A percentile compares a stretch with the other conserved stretches of the same genome.
These are phyloP conservation scores for Periconia sp. DNA, from an alignment of 2,329 filamentous ascomycete genomes.

Conservation along the genomic window DNA sequence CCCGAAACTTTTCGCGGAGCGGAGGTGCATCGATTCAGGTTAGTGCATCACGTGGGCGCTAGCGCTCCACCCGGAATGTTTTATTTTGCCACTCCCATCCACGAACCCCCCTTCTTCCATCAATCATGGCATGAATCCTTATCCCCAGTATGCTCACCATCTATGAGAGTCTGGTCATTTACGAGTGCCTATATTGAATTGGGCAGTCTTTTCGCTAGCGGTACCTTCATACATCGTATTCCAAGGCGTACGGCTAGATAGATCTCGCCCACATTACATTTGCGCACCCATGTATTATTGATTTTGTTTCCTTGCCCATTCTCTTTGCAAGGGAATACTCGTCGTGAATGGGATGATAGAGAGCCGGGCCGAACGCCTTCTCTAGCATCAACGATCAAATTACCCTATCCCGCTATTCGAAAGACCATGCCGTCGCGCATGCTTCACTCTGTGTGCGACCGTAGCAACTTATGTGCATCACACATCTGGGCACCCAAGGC, in stretches of 20 bases:
- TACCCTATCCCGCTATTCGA: no score
- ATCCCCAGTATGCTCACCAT: conserved; percentile 79
- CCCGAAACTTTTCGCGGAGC: conserved; percentile 34
- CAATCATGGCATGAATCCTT: conserved; percentile 77
- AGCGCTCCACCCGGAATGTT: background rate
- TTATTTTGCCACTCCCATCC: no score
- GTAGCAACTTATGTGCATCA: no score
- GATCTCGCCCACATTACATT: conserved; percentile 75
- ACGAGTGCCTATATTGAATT: conserved; percentile 79
- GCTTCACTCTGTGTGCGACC: no score
- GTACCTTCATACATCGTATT: conserved; percentile 67
- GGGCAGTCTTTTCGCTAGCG: conserved; percentile 97
- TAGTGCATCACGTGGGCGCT: conserved; percentile 22
- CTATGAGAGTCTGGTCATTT: conserved; percentile 79
- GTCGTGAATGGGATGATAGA: no score
- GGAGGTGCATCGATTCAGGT: conserved; percentile 26
- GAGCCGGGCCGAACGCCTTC: no score
- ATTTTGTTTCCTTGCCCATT: conserved; percentile 3
- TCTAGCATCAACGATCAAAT: no score
- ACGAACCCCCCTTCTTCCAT: conserved; percentile 40
- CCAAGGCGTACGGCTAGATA: conserved; percentile 96
- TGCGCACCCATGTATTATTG: background rate
- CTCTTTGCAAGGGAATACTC: no score
- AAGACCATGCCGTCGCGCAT: no score
- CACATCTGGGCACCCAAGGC: no score